Base-by-base conservation (phyloP, 208 protist genomes). In the Crithidia fasciculata region DNA sequence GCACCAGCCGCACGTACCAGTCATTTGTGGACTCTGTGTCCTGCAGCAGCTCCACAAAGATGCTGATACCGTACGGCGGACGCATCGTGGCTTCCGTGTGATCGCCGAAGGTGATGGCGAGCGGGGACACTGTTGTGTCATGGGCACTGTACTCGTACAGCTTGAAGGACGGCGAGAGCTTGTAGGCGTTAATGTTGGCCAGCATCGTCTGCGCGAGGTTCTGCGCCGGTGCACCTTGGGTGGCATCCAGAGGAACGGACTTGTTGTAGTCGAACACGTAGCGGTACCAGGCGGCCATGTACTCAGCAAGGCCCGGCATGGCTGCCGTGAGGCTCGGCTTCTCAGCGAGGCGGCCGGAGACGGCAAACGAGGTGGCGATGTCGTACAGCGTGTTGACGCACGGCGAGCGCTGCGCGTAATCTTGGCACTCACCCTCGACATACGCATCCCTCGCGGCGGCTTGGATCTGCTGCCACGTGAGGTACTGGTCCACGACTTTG, bases 71-170 rank as follows among this genome's bases (percentile, higher is more conserved):
- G 78, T 84, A 94, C 37, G 81, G 80, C 0, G 82, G 72, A 18
- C 72, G 13, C 71, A 91, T 78, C 13, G 76, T 83, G 6, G 58
- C 64, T 43, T 66, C 49, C 28, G 59, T 71, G 64, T 82, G 61
- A 69, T 94, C 86, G 52, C 89, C 82, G 47, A 94, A 74, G 5
- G 81, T 85, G 28, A 80, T 78, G 19, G 72, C 74, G 19, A 91
- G 78, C 45, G 86, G 82, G 10, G 59, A 59, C 40, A 94, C 57
- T 45, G 75, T 74, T 28, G 54, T 84, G 75, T 90, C 89, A 74
- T 94, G 82, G 13, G 84, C 75, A 73, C 85, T 90, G 82, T 87
- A 94, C 69, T 94, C 75, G 66, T 77, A 89, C 63, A 93, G 49
- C 64, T 80, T 82, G 74, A 84, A 82, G 41, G 77, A 80, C 45